Percentiles rank a stretch among this genome's conserved stretches.
Conservation (phyloP, 1,284 basidiomycete species). For the Rhizoctonia solani region DNA sequence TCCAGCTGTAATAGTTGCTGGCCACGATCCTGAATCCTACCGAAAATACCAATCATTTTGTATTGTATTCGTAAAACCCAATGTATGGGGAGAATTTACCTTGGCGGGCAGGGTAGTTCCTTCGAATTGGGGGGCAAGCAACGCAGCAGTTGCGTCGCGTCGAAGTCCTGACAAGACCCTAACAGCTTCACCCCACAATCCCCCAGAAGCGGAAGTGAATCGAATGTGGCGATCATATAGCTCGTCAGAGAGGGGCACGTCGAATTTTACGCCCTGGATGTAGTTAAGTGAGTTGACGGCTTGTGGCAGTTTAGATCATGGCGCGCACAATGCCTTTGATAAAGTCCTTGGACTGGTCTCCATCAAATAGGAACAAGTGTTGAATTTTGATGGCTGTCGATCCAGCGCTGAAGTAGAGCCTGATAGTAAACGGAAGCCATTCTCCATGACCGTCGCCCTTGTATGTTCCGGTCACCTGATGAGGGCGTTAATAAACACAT, state of each 20-base stretch:
- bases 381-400: constrained; percentile 48
- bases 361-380: constrained; percentile 53
- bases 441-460: constrained; percentile 46
- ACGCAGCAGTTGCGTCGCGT: constrained; percentile 50
- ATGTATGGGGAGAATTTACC: neutral
- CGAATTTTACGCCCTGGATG: constrained; percentile 47
- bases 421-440: constrained; percentile 50
- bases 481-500: neutral
- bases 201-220: constrained; percentile 47
- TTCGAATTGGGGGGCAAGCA: constrained; percentile 50
- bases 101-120: constrained; percentile 47
- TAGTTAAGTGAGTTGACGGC: neutral
- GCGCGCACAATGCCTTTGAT: constrained; percentile 49
- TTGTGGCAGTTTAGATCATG: neutral
- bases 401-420: constrained; percentile 50
- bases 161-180: constrained; percentile 50
- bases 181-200: constrained; percentile 51
- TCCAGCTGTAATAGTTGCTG: constrained; percentile 7
- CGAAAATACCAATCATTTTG: neutral
- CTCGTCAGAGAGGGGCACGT: constrained; percentile 48
- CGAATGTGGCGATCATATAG: constrained; percentile 50
- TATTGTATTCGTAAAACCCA: neutral
- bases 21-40: constrained; percentile 25
- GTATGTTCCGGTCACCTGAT: constrained; percentile 50
- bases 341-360: constrained; percentile 51